phyloP scores from a whole-genome alignment of 169 alveolate species.

The Plasmodium chabaudi region DNA sequence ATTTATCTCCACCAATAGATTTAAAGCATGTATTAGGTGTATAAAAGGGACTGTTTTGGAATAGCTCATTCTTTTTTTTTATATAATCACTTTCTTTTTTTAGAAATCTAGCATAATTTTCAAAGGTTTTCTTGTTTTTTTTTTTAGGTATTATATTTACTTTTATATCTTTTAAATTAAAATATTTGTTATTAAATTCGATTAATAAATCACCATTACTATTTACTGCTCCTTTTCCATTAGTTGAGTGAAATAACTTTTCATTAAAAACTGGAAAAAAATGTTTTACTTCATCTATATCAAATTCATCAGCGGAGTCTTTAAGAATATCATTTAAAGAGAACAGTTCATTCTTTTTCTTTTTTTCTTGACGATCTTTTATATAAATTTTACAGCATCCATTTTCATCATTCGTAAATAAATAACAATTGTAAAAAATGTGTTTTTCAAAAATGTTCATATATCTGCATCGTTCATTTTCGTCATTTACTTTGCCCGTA shows the following conservation, averaged over 20 bases:
- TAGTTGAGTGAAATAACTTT: slow-evolving; percentile 16
- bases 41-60: slow-evolving; percentile 47
- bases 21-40: slow-evolving; percentile 30
- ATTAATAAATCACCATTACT: slow-evolving; percentile 39
- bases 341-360: background rate
- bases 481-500: background rate
- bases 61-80: slow-evolving; percentile 45
- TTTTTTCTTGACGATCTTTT: slow-evolving; percentile 3
- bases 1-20: slow-evolving; percentile 15
- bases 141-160: slow-evolving; percentile 26
- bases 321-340: slow-evolving; percentile 46
- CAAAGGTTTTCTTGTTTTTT: background rate
- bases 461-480: slow-evolving; percentile 19
- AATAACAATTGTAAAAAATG: slow-evolving; percentile 26
- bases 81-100: slow-evolving; percentile 35
- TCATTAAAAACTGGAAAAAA: slow-evolving; percentile 40
- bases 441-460: slow-evolving; percentile 31
- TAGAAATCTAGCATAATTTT: slow-evolving; percentile 15
- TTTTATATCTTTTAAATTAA: slow-evolving; percentile 48
- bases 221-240: slow-evolving; percentile 2
- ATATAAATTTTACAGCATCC: slow-evolving; percentile 17
- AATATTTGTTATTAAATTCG: slow-evolving; percentile 49
- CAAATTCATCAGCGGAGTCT: slow-evolving; percentile 19
- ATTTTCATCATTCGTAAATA: slow-evolving; percentile 6
- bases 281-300: slow-evolving; percentile 30